Evolutionary conservation across 192 early-diverging fungal species (phyloP).

Genomic region (Backusella sp.): DNA sequence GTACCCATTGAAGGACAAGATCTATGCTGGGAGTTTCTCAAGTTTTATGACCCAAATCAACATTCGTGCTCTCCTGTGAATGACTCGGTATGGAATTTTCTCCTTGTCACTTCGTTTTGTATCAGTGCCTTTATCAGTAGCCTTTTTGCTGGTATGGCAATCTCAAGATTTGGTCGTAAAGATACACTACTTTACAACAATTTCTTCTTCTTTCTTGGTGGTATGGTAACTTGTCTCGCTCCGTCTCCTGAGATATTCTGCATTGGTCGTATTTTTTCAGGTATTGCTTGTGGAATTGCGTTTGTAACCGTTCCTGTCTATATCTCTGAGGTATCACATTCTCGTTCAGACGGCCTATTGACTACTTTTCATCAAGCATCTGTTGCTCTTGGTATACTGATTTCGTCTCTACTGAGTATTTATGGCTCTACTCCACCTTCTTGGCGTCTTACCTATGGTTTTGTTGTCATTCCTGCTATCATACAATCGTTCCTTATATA

Average conservation of each 20-base stretch:
- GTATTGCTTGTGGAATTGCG: not conserved
- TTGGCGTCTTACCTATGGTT: not conserved
- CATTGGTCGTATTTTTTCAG: not conserved
- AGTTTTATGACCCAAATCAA: not conserved
- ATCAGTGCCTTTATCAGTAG: not conserved
- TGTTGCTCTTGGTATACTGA: not conserved
- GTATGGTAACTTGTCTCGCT: not conserved
- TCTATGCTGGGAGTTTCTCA: not conserved
- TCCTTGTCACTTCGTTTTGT: not conserved
- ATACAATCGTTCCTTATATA: not conserved
- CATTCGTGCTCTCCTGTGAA: not conserved
- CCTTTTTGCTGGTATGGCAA: not conserved
- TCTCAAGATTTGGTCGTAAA: not conserved
- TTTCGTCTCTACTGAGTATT: not conserved
- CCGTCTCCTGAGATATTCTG: not conserved
- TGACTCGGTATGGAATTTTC: not conserved
- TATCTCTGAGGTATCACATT: not conserved
- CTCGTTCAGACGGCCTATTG: not conserved
- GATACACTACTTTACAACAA: not conserved
- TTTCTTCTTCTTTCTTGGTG: not conserved
- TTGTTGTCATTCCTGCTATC: not conserved
- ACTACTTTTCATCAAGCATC: not conserved
- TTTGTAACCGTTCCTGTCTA: not conserved
- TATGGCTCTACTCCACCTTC: not conserved
- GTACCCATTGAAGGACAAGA: not conserved